These are phyloP conservation scores for Tremella fuciformis DNA, from an alignment of 768 basidiomycete species.

Conservation along the genomic window DNA sequence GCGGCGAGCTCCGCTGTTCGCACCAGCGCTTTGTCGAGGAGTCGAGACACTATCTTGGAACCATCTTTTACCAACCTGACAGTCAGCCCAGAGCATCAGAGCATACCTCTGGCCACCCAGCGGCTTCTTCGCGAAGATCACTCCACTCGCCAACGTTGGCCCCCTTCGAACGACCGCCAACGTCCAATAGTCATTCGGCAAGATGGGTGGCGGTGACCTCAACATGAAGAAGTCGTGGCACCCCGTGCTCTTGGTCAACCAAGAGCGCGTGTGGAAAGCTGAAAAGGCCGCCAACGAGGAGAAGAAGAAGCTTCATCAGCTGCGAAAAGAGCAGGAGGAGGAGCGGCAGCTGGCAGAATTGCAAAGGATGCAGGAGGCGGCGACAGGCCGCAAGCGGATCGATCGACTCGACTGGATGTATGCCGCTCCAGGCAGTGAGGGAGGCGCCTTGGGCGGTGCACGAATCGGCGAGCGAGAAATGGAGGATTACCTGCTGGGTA, in stretches of 20 bases:
- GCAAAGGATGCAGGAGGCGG: conserved; percentile 88
- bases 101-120: too few species aligned
- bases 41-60: too few species aligned
- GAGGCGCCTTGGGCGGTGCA: conserved; percentile 58
- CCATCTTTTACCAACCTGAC: too few species aligned
- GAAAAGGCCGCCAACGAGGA: conserved; percentile 99
- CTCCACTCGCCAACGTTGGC: background rate
- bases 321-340: conserved; percentile 96
- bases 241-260: conserved; percentile 94
- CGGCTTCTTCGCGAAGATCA: background rate
- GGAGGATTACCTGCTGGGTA: conserved; percentile 94
- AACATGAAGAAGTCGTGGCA: conserved; percentile 96
- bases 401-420: conserved; percentile 99
- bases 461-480: conserved; percentile 65
- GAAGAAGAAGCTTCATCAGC: conserved; percentile 95
- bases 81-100: too few species aligned
- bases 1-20: background rate
- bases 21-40: background rate
- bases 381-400: conserved; percentile 88
- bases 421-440: conserved; percentile 85
- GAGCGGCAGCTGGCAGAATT: conserved; percentile 95
- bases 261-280: conserved; percentile 98
- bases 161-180: background rate
- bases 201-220: conserved; percentile 95
- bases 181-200: conserved; percentile 50